Percentiles rank a stretch among this genome's conserved stretches.
Conservation (phyloP, 192 early-diverging fungal genomes). For the Entomortierella parvispora region DNA sequence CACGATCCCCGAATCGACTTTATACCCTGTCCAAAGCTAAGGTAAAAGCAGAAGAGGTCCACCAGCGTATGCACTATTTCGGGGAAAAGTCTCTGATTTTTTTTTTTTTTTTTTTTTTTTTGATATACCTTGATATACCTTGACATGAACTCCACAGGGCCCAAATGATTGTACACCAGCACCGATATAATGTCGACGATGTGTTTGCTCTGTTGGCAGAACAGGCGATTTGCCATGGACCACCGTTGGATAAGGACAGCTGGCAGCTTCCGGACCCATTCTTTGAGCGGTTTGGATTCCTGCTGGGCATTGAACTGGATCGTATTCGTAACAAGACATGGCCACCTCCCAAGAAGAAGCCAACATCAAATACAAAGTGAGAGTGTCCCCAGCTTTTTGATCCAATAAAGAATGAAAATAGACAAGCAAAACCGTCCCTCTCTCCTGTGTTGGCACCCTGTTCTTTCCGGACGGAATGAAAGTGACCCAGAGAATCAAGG, state of each 20-base stretch:
- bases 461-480: no score
- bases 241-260: slow-evolving; percentile 29
- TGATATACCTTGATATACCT: no score
- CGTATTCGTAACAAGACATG: slow-evolving; percentile 39
- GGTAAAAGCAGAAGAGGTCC: background rate
- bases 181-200: slow-evolving; percentile 36
- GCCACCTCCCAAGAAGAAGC: slow-evolving; percentile 24
- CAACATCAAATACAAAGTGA: background rate
- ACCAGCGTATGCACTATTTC: no score
- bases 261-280: slow-evolving; percentile 54
- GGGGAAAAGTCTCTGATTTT: no score
- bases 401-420: no score
- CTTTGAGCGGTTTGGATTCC: slow-evolving; percentile 45
- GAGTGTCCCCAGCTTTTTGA: no score
- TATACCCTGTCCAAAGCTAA: slow-evolving; percentile 49
- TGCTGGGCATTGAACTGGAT: slow-evolving; percentile 31
- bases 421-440: no score
- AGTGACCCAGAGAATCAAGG: no score
- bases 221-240: slow-evolving; percentile 49
- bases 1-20: slow-evolving; percentile 51
- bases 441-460: no score
- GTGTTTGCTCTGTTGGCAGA: slow-evolving; percentile 38
- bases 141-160: slow-evolving; percentile 1
- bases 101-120: no score
- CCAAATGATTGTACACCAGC: slow-evolving; percentile 53